A percentile compares a stretch with the other conserved stretches of the same genome.
phyloP scores from a whole-genome alignment of 352 stramenopile species.

The Pseudoperonospora humuli region DNA sequence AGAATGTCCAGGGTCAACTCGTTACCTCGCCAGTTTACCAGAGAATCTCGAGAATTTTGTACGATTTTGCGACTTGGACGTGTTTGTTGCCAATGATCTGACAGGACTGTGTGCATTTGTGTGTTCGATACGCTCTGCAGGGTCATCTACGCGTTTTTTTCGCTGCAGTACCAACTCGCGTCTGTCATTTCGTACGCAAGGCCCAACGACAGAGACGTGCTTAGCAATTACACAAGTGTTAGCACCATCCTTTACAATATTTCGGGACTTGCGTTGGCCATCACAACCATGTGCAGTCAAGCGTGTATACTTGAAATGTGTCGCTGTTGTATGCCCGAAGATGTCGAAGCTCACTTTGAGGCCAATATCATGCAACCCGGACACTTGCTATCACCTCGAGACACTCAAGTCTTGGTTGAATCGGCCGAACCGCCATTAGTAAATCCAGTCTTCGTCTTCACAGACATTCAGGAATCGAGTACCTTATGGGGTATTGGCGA shows the following conservation, averaged over 20 bases:
- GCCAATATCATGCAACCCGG: slow-evolving; percentile 23
- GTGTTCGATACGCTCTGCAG: no score
- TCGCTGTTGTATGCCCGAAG: slow-evolving; percentile 26
- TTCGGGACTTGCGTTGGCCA: slow-evolving; percentile 25
- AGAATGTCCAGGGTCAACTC: slow-evolving; percentile 46
- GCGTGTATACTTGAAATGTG: slow-evolving; percentile 27
- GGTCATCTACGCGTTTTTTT: no score
- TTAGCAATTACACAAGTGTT: slow-evolving; percentile 25
- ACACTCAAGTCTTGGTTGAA: slow-evolving; percentile 21
- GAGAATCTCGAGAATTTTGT: slow-evolving; percentile 52
- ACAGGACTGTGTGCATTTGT: no score
- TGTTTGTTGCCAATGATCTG: no score
- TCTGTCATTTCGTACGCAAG: no score
- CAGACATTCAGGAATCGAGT: slow-evolving; percentile 54
- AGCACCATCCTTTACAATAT: slow-evolving; percentile 32
- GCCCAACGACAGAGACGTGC: no score
- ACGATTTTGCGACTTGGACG: no score
- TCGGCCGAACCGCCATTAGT: slow-evolving; percentile 26
- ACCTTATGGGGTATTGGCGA: slow-evolving; percentile 35
- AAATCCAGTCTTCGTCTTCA: slow-evolving; percentile 53
- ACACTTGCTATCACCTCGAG: slow-evolving; percentile 19
- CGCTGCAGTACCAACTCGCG: no score
- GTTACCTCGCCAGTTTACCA: slow-evolving; percentile 47
- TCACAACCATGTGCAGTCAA: slow-evolving; percentile 39
- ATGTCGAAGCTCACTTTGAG: slow-evolving; percentile 31